These are phyloP conservation scores for Rhodamnia argentea DNA, from an alignment of 345 rosid genomes.

Conservation along the genomic window DNA sequence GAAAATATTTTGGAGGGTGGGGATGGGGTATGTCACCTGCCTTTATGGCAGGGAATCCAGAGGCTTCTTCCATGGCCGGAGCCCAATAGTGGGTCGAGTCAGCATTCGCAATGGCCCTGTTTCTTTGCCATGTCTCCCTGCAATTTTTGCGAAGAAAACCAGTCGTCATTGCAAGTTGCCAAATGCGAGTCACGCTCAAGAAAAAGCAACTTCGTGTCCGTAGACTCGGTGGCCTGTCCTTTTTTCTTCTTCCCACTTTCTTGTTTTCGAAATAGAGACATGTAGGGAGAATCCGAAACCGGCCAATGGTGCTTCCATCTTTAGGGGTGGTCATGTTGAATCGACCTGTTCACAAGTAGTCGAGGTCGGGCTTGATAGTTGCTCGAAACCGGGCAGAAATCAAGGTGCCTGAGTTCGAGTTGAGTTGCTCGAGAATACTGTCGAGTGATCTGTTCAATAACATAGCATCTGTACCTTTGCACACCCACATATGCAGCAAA, in stretches of 20 bases:
- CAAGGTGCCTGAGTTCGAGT: background rate
- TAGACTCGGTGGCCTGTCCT: background rate
- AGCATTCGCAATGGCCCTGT: background rate
- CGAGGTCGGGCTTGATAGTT: background rate
- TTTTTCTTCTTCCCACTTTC: background rate
- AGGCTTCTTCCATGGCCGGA: background rate
- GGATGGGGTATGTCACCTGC: no score
- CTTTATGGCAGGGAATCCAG: no score
- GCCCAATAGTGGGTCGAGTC: background rate
- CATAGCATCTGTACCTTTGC: background rate
- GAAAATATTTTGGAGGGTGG: no score
- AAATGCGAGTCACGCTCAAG: background rate
- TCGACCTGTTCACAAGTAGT: background rate
- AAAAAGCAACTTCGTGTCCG: background rate
- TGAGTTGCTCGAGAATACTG: background rate
- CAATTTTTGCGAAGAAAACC: background rate
- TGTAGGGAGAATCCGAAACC: background rate
- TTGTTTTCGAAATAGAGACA: background rate
- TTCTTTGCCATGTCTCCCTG: background rate
- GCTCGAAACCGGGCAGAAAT: background rate
- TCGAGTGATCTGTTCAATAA: background rate
- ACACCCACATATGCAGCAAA: background rate
- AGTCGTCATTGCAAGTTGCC: background rate
- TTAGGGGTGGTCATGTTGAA: background rate
- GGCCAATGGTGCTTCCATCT: background rate